A percentile compares a stretch with the other conserved stretches of the same genome.
Conservation (phyloP, 2,329 filamentous ascomycete species). For the Fusarium illudens region DNA sequence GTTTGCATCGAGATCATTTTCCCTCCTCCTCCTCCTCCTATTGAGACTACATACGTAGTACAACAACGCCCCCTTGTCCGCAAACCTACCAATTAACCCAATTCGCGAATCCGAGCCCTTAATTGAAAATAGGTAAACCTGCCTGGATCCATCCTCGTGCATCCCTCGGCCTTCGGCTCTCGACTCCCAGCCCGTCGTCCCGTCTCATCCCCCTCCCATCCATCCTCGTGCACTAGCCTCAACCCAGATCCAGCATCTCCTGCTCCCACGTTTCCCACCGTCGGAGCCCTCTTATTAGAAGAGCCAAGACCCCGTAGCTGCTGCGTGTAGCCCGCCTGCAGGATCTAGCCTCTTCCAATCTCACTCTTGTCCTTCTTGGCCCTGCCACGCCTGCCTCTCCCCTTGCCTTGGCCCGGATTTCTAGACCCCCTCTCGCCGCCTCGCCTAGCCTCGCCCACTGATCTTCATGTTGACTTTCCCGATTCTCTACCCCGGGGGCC, state of each 20-base stretch:
- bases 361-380: background rate
- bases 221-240: background rate
- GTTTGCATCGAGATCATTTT: background rate
- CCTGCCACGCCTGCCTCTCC: background rate
- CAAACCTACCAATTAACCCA: background rate
- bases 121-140: background rate
- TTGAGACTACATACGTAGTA: background rate
- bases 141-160: constrained; percentile 1
- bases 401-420: background rate
- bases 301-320: background rate
- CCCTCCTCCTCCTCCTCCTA: background rate
- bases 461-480: constrained; percentile 11
- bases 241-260: constrained; percentile 1
- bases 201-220: background rate
- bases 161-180: background rate
- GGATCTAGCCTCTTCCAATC: constrained; percentile 20
- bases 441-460: constrained; percentile 21
- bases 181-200: background rate
- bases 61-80: background rate
- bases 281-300: background rate
- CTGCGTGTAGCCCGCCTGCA: constrained; percentile 12
- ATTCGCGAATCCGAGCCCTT: background rate
- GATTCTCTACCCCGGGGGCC: background rate
- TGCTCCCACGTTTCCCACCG: background rate
- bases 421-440: background rate